These are phyloP conservation scores for Panicum hallii DNA, from an alignment of 202 grass and related monocot genomes.

Conservation along the genomic window DNA sequence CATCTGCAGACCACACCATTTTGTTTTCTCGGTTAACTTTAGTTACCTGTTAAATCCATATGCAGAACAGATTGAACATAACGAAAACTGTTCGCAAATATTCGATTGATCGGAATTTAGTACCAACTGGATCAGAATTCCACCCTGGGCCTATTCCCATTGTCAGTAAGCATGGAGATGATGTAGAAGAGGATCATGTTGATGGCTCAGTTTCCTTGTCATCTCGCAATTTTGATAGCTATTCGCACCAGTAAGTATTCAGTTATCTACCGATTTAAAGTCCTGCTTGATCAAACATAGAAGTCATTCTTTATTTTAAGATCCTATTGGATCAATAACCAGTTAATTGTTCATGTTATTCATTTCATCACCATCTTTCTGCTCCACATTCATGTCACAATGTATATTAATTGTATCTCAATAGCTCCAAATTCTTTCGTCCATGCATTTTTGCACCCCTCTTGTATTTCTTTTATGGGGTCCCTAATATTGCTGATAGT, in stretches of 20 bases:
- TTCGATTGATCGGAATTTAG: conserved; percentile 92
- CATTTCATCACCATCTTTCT: conserved; percentile 5
- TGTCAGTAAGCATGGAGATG: conserved; percentile 89
- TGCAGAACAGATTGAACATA: conserved; percentile 99
- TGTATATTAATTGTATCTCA: conserved; percentile 19
- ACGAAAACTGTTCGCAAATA: conserved; percentile 95
- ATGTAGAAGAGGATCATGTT: conserved; percentile 67
- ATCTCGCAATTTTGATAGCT: conserved; percentile 79
- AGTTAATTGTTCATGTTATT: conserved; percentile 9
- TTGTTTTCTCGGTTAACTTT: conserved; percentile 30
- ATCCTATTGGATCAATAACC: neutral
- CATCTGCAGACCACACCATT: neutral
- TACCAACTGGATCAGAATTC: conserved; percentile 93
- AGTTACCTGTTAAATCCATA: conserved; percentile 44
- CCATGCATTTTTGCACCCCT: conserved; percentile 15
- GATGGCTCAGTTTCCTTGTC: conserved; percentile 79
- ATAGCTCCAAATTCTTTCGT: conserved; percentile 1
- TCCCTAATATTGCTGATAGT: conserved; percentile 16
- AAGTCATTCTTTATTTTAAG: neutral
- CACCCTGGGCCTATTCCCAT: conserved; percentile 86
- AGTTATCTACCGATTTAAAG: conserved; percentile 20
- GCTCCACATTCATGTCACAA: conserved; percentile 29
- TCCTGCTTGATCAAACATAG: neutral
- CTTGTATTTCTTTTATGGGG: conserved; percentile 18
- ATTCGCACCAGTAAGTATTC: conserved; percentile 79